A percentile compares a stretch with the other conserved stretches of the same genome.
These are phyloP conservation scores for Penicillium thymicola DNA, from an alignment of 2,329 filamentous ascomycete species.

Conservation along the genomic window DNA sequence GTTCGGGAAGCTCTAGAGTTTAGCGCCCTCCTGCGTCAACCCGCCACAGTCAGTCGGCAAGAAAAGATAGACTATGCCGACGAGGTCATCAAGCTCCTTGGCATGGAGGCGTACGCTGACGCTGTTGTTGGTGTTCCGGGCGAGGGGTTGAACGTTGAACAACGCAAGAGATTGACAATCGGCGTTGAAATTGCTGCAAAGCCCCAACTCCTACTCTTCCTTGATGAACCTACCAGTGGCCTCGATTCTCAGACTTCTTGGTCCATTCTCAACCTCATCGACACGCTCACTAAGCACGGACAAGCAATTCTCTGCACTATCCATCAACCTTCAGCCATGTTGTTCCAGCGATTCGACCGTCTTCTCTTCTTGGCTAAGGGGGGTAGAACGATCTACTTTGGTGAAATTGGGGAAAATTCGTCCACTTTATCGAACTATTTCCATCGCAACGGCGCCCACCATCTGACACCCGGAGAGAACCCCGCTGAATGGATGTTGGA, in stretches of 20 bases:
- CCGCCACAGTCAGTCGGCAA: constrained; percentile 61
- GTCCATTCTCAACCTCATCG: neutral
- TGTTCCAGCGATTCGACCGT: constrained; percentile 3
- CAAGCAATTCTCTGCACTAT: constrained; percentile 2
- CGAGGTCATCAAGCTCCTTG: constrained; percentile 74
- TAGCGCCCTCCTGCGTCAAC: constrained; percentile 78
- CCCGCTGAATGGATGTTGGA: constrained; percentile 72
- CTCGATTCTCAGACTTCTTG: neutral
- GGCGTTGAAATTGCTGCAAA: constrained; percentile 1
- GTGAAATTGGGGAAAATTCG: constrained; percentile 60
- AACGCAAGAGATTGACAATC: constrained; percentile 50
- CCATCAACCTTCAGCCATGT: neutral
- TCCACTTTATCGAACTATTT: constrained; percentile 60
- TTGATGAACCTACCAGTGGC: constrained; percentile 3
- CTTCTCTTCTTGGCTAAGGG: constrained; percentile 59
- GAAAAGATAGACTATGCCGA: constrained; percentile 85
- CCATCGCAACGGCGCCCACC: constrained; percentile 54
- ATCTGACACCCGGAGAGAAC: neutral
- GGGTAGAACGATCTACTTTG: constrained; percentile 65
- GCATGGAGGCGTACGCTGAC: constrained; percentile 84
- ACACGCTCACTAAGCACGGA: neutral
- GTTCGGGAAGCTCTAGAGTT: constrained; percentile 85
- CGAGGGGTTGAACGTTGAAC: constrained; percentile 63
- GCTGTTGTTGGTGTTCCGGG: constrained; percentile 83
- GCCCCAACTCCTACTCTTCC: neutral